Evolutionary conservation across 352 stramenopile species (phyloP), one percentile per base, ranked within the genome.

Genomic region (Globisporangium megalacanthum): DNA sequence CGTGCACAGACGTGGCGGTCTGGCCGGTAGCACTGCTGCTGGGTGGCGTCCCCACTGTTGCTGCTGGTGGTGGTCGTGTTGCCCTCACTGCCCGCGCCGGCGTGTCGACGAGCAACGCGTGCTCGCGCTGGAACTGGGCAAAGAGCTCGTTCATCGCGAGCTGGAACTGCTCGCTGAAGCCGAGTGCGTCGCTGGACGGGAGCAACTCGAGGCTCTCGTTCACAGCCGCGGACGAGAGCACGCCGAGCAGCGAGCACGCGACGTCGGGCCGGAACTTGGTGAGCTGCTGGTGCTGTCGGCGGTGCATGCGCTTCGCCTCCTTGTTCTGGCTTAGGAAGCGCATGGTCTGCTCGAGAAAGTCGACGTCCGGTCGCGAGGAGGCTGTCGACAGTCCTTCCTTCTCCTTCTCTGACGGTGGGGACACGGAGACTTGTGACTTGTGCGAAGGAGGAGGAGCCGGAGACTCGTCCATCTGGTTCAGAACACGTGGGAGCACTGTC

Each of bases 231-330:
- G 70, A 84, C 36, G 65, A 75, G 9, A 94, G 63, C 58, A 94
- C 62, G 1, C 81, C 81, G 19, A 88, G 69, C 58, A 94, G 71
- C 20, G 79, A 86, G 55, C 76, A 88, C 67, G 90, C 77, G 53
- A 83, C 84, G 36, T 83, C 78, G 0, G 83, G 83, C 9, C 62
- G 58, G 57, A 92, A 88, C 33, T 72, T 68, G 29, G 75, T 65
- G 22, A 94, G 60, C 39, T 94, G 81, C 8, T 70, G 73, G 6
- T 67, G 64, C 55, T 94, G 83, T 6, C 83, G 83, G 49, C 83
- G 79, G 53, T 88, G 69, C 81, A 94, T 89, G 49, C 83, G 75
- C 54, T 92, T 94, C 62, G 70, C 77, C 49, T 94, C 83, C 61
- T 92, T 92, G 66, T 92, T 94, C 45, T 81, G 72, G 55, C 78